Evolutionary conservation across 108 stramenopile species (phyloP).

Genomic region (Cyclostephanos tholiformis): DNA sequence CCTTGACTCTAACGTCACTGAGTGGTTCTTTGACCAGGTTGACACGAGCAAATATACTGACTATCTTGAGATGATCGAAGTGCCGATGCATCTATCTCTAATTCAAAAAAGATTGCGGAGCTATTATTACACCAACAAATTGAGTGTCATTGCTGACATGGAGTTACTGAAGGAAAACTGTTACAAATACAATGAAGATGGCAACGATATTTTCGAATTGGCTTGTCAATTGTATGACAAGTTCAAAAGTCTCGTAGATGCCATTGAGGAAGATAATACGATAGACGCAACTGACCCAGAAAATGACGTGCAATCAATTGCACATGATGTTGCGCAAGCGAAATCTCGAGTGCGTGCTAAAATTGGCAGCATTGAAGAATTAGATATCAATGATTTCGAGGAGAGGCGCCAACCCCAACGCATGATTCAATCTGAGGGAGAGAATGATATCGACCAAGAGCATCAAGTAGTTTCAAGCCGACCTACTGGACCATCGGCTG

Average conservation of each 20-base stretch:
- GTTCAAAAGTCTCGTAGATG: constrained; percentile 57
- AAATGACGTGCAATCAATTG: not conserved
- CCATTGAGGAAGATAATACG: constrained; percentile 19
- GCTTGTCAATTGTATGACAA: constrained; percentile 60
- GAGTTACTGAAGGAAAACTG: constrained; percentile 81
- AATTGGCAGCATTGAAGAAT: not conserved
- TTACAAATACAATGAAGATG: constrained; percentile 78
- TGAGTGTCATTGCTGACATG: constrained; percentile 75
- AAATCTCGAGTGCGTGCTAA: not conserved
- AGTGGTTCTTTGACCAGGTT: constrained; percentile 58
- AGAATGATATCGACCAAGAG: constrained; percentile 1
- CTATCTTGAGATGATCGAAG: constrained; percentile 75
- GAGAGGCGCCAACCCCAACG: not conserved
- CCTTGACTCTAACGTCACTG: constrained; percentile 44
- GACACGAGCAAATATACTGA: constrained; percentile 65
- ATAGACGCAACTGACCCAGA: not conserved
- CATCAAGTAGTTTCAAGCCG: not conserved
- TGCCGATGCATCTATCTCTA: constrained; percentile 68
- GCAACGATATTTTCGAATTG: constrained; percentile 50
- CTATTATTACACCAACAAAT: constrained; percentile 69
- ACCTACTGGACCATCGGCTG: constrained; percentile 8
- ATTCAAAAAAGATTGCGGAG: constrained; percentile 56
- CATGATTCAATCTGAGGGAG: not conserved
- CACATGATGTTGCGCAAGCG: not conserved
- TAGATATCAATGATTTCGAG: not conserved